Conservation (phyloP, 164 flowering plant genomes). For the Macadamia tetraphylla region DNA sequence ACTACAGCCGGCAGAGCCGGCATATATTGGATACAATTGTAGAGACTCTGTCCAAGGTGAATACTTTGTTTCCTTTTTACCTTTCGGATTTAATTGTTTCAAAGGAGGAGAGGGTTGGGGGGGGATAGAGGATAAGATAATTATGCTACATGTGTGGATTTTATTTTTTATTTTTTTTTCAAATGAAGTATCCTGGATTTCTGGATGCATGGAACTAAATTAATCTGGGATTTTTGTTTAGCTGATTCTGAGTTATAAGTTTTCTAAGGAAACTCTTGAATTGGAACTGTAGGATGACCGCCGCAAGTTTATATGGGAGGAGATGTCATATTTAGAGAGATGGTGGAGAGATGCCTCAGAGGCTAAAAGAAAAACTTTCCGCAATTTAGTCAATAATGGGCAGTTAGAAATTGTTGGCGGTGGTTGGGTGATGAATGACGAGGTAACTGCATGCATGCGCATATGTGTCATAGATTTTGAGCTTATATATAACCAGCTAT, state of each 20-base stretch:
- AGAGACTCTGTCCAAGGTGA: constrained; percentile 76
- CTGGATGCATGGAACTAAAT: no score
- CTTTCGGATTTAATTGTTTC: no score
- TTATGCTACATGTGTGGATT: no score
- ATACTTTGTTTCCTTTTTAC: no score
- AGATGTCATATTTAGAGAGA: constrained; percentile 97
- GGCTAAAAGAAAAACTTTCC: constrained; percentile 45
- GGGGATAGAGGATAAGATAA: no score
- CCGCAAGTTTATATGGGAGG: constrained; percentile 99
- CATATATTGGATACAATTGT: constrained; percentile 90
- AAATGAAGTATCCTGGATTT: no score
- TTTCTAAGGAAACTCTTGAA: not conserved
- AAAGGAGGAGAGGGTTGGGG: no score
- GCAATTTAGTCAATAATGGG: constrained; percentile 69
- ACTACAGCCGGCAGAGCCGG: constrained; percentile 67
- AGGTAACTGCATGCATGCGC: constrained; percentile 50
- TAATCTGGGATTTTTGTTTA: no score
- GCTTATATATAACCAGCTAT: no score
- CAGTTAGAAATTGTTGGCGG: constrained; percentile 99
- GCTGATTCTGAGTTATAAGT: not conserved
- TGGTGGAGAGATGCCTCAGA: constrained; percentile 97
- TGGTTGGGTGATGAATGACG: constrained; percentile 99
- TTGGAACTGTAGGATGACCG: constrained; percentile 61
- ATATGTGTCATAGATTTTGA: no score
- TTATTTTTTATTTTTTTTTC: no score